Base-by-base conservation (phyloP, 768 basidiomycete species). In the Agrocybe praecox region DNA sequence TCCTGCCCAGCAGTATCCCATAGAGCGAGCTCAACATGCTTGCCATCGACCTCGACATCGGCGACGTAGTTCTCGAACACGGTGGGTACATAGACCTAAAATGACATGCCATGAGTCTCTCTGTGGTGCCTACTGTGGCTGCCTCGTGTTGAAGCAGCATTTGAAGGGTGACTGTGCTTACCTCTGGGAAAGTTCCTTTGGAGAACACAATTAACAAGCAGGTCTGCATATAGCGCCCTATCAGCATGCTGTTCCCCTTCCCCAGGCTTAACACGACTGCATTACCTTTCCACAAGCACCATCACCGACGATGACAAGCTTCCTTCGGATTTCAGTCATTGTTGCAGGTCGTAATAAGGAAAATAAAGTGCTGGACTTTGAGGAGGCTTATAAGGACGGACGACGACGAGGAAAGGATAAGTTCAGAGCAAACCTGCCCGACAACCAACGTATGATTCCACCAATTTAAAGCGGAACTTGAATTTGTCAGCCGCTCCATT, bases 1-100 rank as follows among this genome's bases (percentile, higher is more conserved):
- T 98, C 96, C 74, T 98, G 96, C 52, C 97, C 97, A 32, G 97
- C 96, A 51, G 97, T 98, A 96, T 98, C 97, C 97, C 97, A 98
- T 66, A 99, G 79, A 24, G 97, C 96, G 67, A 99, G 83, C 76
- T 99, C 97, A 66, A 98, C 96, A 71, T 96, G 93, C 80, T 96
- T 98, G 65, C 93, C 93, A 69, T 98, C 96, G 59, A 98, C 96
- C 74, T 98, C 94, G 49, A 98, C 95, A 73, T 98, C 96, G 65
- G 96, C 96, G 54, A 97, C 96, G 74, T 98, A 97, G 86, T 98
- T 98, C 83, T 99, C 97, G 66, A 98, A 99, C 50, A 99, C 97
- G 57, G 97, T 99, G 49, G 97, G 97, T 61, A 98, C 95, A 71
- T 98, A 98, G 66, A 98, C 97, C 96, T 98, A 62, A 11, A 26